These are phyloP conservation scores for Forsythia viridissima DNA, from an alignment of 257 asterid genomes.

Conservation along the genomic window DNA sequence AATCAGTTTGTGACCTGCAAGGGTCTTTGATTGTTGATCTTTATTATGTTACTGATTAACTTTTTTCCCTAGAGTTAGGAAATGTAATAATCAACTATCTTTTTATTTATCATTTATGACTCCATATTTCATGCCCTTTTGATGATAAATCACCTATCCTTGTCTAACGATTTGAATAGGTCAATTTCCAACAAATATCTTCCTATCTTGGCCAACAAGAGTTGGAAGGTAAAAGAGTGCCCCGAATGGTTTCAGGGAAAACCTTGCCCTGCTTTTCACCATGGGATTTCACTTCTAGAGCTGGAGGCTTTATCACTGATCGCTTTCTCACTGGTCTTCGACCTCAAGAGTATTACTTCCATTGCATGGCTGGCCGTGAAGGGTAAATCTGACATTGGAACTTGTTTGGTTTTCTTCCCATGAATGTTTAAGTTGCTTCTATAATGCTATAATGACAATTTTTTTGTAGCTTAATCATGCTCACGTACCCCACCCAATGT, in stretches of 20 bases:
- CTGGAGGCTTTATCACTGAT: slow-evolving; percentile 96
- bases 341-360: slow-evolving; percentile 96
- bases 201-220: slow-evolving; percentile 97
- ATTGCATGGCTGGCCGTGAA: slow-evolving; percentile 99
- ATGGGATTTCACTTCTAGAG: slow-evolving; percentile 95
- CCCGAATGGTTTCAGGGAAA: slow-evolving; percentile 98
- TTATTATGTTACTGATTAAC: background rate
- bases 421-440: slow-evolving; percentile 4
- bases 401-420: slow-evolving; percentile 13
- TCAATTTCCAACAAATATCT: slow-evolving; percentile 97
- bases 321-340: slow-evolving; percentile 96
- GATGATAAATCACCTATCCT: slow-evolving; percentile 6
- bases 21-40: background rate
- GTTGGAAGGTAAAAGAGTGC: slow-evolving; percentile 98
- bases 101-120: slow-evolving; percentile 14
- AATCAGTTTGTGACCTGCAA: background rate
- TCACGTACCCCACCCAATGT: background rate
- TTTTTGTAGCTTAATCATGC: background rate
- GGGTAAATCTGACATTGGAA: slow-evolving; percentile 57
- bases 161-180: slow-evolving; percentile 46
- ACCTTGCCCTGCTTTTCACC: slow-evolving; percentile 91
- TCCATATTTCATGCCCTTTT: background rate
- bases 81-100: background rate
- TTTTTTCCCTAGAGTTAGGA: background rate
- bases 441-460: background rate